Conservation (phyloP, 495 filamentous ascomycete genomes). For the Pseudevernia furfuracea region DNA sequence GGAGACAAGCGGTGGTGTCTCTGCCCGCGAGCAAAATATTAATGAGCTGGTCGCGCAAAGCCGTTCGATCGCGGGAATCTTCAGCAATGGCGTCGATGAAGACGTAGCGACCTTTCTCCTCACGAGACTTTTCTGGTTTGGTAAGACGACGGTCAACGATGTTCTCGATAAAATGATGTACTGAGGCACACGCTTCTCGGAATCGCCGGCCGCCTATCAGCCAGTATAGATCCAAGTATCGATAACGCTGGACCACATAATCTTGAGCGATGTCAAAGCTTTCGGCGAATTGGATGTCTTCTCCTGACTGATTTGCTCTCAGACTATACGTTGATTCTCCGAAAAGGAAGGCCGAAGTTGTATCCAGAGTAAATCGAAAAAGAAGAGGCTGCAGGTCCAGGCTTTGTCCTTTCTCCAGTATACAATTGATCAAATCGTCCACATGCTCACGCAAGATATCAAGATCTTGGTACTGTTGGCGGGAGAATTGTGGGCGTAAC, state of each 20-base stretch:
- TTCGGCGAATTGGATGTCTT: too few relatives aligned
- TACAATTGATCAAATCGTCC: slow-evolving; percentile 16
- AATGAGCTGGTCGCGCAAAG: slow-evolving; percentile 49
- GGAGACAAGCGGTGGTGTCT: slow-evolving; percentile 52
- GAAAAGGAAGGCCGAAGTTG: too few relatives aligned
- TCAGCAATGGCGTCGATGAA: slow-evolving; percentile 30
- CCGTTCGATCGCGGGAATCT: slow-evolving; percentile 25
- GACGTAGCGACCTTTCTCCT: slow-evolving; percentile 8
- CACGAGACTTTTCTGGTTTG: neutral
- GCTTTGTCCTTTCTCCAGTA: slow-evolving; percentile 14
- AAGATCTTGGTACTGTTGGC: slow-evolving; percentile 24
- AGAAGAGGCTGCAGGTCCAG: slow-evolving; percentile 46
- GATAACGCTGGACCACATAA: too few relatives aligned
- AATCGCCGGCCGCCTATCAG: too few relatives aligned
- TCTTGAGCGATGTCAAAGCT: too few relatives aligned
- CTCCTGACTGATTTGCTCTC: too few relatives aligned
- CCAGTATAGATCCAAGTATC: too few relatives aligned
- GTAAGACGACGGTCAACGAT: too few relatives aligned
- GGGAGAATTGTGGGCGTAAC: slow-evolving; percentile 40
- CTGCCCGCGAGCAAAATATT: slow-evolving; percentile 53
- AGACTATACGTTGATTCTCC: too few relatives aligned
- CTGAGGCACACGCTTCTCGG: too few relatives aligned
- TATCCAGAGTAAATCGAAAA: slow-evolving; percentile 40
- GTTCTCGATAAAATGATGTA: too few relatives aligned
- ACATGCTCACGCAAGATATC: slow-evolving; percentile 18